These are phyloP conservation scores for Candida sp. DNA, from an alignment of 1,139 yeast species.

Conservation along the genomic window DNA sequence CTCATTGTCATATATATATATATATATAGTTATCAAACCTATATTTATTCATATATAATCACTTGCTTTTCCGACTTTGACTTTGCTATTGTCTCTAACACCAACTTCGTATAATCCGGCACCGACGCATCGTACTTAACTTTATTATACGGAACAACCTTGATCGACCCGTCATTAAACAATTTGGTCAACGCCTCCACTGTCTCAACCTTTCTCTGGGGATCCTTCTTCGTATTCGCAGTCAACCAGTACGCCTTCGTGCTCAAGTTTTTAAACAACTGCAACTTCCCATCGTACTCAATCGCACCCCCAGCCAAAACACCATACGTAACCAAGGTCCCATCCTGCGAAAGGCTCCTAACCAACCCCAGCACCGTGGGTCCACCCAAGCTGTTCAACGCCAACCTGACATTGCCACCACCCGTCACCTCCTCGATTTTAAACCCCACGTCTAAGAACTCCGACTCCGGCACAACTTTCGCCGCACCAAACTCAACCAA, in stretches of 20 bases:
- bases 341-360: conserved; percentile 26
- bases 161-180: conserved; percentile 59
- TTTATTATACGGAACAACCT: conserved; percentile 54
- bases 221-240: conserved; percentile 64
- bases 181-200: conserved; percentile 60
- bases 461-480: conserved; percentile 36
- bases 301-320: conserved; percentile 53
- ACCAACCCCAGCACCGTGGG: conserved; percentile 26
- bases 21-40: no score
- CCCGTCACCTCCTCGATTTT: conserved; percentile 44
- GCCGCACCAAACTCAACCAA: conserved; percentile 29
- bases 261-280: conserved; percentile 74
- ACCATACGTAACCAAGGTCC: conserved; percentile 35
- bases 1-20: neutral
- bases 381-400: conserved; percentile 38
- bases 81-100: conserved; percentile 51
- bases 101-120: conserved; percentile 43
- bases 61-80: conserved; percentile 40
- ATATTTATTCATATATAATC: conserved; percentile 23
- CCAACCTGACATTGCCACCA: conserved; percentile 33
- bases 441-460: conserved; percentile 66
- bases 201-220: conserved; percentile 59
- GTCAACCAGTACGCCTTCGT: conserved; percentile 92
- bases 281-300: conserved; percentile 18
- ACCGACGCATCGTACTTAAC: conserved; percentile 40